Percentiles rank a stretch among this genome's conserved stretches.
These are phyloP conservation scores for Teunomyces tritomae DNA, from an alignment of 805 yeast species.

Conservation along the genomic window DNA sequence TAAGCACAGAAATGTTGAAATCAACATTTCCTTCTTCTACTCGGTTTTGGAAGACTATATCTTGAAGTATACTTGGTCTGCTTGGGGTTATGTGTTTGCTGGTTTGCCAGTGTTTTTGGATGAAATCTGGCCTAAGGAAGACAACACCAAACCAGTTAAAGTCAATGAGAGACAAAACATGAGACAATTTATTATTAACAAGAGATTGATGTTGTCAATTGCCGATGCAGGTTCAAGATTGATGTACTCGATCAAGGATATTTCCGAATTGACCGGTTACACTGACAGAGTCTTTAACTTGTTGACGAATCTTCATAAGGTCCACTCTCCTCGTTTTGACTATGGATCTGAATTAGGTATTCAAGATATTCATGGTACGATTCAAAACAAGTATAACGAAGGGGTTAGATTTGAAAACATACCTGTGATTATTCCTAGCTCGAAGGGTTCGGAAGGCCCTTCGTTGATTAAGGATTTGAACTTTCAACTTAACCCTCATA, in stretches of 20 bases:
- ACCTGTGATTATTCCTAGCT: conserved; percentile 76
- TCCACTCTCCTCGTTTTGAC: conserved; percentile 61
- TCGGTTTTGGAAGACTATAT: conserved; percentile 80
- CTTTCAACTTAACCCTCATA: conserved; percentile 57
- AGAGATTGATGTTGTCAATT: conserved; percentile 81
- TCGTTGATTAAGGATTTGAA: conserved; percentile 58
- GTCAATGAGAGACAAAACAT: conserved; percentile 58
- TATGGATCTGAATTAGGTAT: conserved; percentile 45
- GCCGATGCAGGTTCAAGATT: conserved; percentile 95
- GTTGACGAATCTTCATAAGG: conserved; percentile 75
- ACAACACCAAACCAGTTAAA: conserved; percentile 13
- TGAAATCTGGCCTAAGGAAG: conserved; percentile 29
- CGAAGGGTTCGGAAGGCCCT: conserved; percentile 58
- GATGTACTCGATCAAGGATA: conserved; percentile 91
- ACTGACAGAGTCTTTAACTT: conserved; percentile 82
- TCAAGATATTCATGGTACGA: conserved; percentile 70
- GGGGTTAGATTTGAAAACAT: conserved; percentile 84
- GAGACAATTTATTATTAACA: conserved; percentile 87
- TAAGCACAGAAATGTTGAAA: conserved; percentile 52
- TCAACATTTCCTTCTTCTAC: conserved; percentile 61
- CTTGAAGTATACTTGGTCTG: conserved; percentile 91
- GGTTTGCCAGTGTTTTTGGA: conserved; percentile 83
- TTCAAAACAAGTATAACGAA: conserved; percentile 63
- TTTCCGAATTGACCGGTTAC: conserved; percentile 86
- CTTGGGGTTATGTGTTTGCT: conserved; percentile 88